Evolutionary conservation across 768 basidiomycete genomes (phyloP).

Genomic region (Lactarius psammicola): DNA sequence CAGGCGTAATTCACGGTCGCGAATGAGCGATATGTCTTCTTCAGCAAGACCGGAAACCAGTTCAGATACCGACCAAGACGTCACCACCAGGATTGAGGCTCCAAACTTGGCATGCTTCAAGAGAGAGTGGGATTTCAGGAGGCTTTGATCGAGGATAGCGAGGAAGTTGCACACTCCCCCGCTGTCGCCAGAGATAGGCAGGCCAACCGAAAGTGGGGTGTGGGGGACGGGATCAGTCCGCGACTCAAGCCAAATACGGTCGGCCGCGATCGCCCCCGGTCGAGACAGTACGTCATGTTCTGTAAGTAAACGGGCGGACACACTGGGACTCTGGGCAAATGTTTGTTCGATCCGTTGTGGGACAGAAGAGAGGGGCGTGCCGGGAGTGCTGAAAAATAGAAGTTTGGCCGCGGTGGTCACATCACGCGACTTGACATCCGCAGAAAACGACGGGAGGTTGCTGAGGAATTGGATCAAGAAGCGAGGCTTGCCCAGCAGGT

Average conservation of each 20-base stretch:
- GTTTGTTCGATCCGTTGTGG: slow-evolving; percentile 55
- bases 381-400: slow-evolving; percentile 60
- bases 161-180: slow-evolving; percentile 62
- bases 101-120: slow-evolving; percentile 62
- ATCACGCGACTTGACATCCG: slow-evolving; percentile 30
- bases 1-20: slow-evolving; percentile 52
- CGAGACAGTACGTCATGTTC: slow-evolving; percentile 76
- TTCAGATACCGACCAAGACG: slow-evolving; percentile 76
- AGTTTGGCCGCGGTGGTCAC: slow-evolving; percentile 45
- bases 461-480: slow-evolving; percentile 46
- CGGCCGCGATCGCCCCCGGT: slow-evolving; percentile 65
- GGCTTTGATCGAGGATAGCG: slow-evolving; percentile 68
- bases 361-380: slow-evolving; percentile 51
- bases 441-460: slow-evolving; percentile 29
- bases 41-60: slow-evolving; percentile 63
- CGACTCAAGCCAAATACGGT: slow-evolving; percentile 64
- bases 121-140: slow-evolving; percentile 77
- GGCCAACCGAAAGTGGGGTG: slow-evolving; percentile 52
- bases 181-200: slow-evolving; percentile 54
- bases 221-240: slow-evolving; percentile 39
- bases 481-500: slow-evolving; percentile 46
- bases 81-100: slow-evolving; percentile 70
- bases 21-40: slow-evolving; percentile 46
- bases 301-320: slow-evolving; percentile 60
- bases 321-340: slow-evolving; percentile 48